phyloP scores from a whole-genome alignment of 2,329 filamentous ascomycete species.

The Pseudocercospora musae region DNA sequence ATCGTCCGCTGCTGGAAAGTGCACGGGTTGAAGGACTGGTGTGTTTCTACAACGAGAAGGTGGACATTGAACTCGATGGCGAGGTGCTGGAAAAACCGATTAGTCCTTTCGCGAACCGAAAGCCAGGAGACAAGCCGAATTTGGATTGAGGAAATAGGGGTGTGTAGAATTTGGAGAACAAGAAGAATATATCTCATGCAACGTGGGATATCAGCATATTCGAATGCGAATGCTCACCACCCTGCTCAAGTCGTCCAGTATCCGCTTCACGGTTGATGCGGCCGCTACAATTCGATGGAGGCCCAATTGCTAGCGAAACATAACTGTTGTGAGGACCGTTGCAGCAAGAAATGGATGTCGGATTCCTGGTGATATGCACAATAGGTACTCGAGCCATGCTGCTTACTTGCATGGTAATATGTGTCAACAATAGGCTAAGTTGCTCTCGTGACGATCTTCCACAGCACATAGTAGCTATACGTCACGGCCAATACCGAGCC shows the following conservation, averaged over 20 bases:
- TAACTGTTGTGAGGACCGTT: too few relatives aligned
- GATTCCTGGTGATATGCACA: too few relatives aligned
- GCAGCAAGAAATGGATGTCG: too few relatives aligned
- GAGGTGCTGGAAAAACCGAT: slow-evolving; percentile 31
- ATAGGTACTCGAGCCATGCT: too few relatives aligned
- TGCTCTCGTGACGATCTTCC: neutral
- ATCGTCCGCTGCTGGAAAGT: slow-evolving; percentile 56
- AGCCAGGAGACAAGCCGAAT: slow-evolving; percentile 16
- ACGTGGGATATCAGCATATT: too few relatives aligned
- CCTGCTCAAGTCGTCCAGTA: neutral
- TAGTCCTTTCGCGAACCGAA: slow-evolving; percentile 29
- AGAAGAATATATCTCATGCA: too few relatives aligned
- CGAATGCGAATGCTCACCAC: neutral
- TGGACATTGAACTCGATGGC: slow-evolving; percentile 57
- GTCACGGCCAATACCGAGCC: neutral
- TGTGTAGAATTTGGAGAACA: too few relatives aligned
- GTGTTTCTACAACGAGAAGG: slow-evolving; percentile 68
- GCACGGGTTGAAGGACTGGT: slow-evolving; percentile 50
- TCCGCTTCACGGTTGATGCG: neutral
- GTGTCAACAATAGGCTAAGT: neutral
- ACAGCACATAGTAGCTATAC: neutral
- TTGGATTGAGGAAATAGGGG: neutral
- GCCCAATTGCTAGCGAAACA: too few relatives aligned
- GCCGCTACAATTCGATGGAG: too few relatives aligned
- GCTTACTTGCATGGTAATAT: too few relatives aligned